Evolutionary conservation across 1,139 yeast species (phyloP).

Genomic region (Suhomyces guaymorum): DNA sequence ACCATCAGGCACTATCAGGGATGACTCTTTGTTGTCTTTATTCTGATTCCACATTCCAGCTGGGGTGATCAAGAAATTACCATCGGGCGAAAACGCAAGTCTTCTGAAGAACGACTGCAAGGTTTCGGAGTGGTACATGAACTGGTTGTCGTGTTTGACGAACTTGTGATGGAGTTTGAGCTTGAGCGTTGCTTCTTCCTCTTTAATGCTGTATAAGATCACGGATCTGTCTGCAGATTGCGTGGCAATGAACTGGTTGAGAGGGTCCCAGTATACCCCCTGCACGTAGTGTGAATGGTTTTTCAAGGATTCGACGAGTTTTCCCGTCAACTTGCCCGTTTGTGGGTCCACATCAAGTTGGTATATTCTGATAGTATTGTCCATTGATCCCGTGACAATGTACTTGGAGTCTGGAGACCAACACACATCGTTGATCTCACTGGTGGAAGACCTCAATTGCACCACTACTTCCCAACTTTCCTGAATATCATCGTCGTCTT

Average conservation of each 20-base stretch:
- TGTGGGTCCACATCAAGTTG: constrained; percentile 29
- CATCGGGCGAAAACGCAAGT: constrained; percentile 86
- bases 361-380: constrained; percentile 74
- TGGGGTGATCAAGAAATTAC: constrained; percentile 75
- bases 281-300: constrained; percentile 90
- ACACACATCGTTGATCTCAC: constrained; percentile 85
- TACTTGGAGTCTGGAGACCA: constrained; percentile 87
- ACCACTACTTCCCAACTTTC: constrained; percentile 72
- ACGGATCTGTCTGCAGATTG: constrained; percentile 90
- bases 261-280: constrained; percentile 96
- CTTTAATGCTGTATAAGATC: constrained; percentile 48
- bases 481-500: constrained; percentile 51
- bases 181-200: constrained; percentile 8
- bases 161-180: constrained; percentile 23
- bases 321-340: constrained; percentile 42
- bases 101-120: constrained; percentile 88
- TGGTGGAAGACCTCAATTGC: constrained; percentile 57
- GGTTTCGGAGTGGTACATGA: constrained; percentile 79
- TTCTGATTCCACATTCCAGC: constrained; percentile 50
- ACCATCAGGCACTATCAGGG: too few species aligned
- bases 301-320: constrained; percentile 59
- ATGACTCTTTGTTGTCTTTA: not conserved
- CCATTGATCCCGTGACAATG: constrained; percentile 90
- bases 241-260: constrained; percentile 71
- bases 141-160: constrained; percentile 31